Evolutionary conservation across 2,329 filamentous ascomycete species (phyloP).

Genomic region (Huntiella moniliformis): DNA sequence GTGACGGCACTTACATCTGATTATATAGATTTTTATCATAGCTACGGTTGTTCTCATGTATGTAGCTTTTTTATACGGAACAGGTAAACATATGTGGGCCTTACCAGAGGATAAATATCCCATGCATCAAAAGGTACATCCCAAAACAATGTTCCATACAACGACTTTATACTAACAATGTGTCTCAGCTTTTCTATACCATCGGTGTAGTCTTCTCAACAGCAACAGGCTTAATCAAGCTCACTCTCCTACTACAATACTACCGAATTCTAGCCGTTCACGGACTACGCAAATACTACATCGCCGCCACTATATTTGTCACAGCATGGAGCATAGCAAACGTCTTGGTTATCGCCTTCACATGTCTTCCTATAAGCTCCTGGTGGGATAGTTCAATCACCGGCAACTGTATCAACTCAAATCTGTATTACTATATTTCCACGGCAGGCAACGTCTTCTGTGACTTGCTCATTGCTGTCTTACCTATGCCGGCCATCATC

Average conservation of each 20-base stretch:
- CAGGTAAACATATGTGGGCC: slow-evolving; percentile 12
- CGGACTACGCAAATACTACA: slow-evolving; percentile 15
- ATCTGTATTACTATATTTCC: slow-evolving; percentile 15
- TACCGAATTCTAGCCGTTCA: slow-evolving; percentile 19
- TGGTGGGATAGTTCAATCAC: slow-evolving; percentile 16
- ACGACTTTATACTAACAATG: not conserved
- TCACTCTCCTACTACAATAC: slow-evolving; percentile 22
- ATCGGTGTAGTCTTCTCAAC: slow-evolving; percentile 19
- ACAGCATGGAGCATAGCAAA: slow-evolving; percentile 16
- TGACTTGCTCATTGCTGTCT: slow-evolving; percentile 15
- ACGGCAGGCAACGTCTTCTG: slow-evolving; percentile 16
- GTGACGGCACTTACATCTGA: not conserved
- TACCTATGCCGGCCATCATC: slow-evolving; percentile 16
- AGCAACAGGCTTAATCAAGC: slow-evolving; percentile 18
- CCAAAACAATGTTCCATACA: not conserved
- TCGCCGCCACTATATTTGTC: slow-evolving; percentile 16
- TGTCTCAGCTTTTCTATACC: slow-evolving; percentile 17
- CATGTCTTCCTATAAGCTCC: slow-evolving; percentile 16
- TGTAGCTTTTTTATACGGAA: slow-evolving; percentile 5
- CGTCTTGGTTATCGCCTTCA: slow-evolving; percentile 15
- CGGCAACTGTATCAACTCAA: slow-evolving; percentile 14
- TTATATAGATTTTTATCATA: slow-evolving; percentile 4
- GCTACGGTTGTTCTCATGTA: not conserved
- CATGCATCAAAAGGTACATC: no score
- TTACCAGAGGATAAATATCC: not conserved